Evolutionary conservation across 257 asterid genomes (phyloP).

Genomic region (Verbena officinalis): DNA sequence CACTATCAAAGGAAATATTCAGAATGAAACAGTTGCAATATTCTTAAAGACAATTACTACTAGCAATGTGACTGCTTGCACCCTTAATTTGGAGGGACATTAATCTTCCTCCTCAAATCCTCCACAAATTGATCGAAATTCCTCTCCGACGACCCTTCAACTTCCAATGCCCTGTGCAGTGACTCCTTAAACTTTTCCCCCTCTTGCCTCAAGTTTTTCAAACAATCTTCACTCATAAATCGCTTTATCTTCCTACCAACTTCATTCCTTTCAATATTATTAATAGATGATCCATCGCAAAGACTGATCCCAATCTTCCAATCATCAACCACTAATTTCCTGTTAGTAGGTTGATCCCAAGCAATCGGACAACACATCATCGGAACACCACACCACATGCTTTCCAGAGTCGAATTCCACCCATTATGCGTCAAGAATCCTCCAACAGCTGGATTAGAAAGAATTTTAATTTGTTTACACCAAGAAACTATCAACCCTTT

Average conservation of each 20-base stretch:
- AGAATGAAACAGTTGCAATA: no score
- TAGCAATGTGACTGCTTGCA: no score
- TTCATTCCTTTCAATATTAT: conserved; percentile 15
- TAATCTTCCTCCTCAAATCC: conserved; percentile 27
- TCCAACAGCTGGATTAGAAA: conserved; percentile 43
- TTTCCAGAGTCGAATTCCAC: conserved; percentile 46
- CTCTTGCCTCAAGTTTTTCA: conserved; percentile 26
- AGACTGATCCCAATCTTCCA: conserved; percentile 44
- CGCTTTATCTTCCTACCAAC: conserved; percentile 30
- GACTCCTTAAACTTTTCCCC: background rate
- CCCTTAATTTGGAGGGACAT: no score
- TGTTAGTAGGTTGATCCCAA: conserved; percentile 39
- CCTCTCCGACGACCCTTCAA: conserved; percentile 37
- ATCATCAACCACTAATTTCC: conserved; percentile 42
- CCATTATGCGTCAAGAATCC: conserved; percentile 46
- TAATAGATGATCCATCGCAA: conserved; percentile 20
- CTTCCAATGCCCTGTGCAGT: conserved; percentile 21
- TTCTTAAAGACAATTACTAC: no score
- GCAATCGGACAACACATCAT: conserved; percentile 38
- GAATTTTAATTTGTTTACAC: conserved; percentile 52
- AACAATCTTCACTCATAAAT: conserved; percentile 16
- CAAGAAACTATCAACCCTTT: conserved; percentile 50
- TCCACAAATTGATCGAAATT: conserved; percentile 33
- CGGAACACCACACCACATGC: conserved; percentile 44
- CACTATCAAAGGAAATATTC: no score